Conservation (phyloP, 2,329 filamentous ascomycete species). For the Pyricularia sp. region DNA sequence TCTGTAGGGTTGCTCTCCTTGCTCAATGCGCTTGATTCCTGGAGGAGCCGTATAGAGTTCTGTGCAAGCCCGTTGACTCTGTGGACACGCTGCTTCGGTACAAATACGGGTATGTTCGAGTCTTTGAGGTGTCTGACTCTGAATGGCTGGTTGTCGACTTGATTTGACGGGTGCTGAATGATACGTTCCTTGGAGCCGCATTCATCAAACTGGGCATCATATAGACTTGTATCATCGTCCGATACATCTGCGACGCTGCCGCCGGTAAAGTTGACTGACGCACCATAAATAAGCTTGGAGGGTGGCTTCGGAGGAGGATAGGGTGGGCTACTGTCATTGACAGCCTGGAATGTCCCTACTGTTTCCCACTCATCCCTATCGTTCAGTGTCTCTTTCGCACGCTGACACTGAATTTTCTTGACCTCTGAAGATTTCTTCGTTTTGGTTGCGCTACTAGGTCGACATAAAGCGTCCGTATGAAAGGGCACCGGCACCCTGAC, state of each 20-base stretch:
- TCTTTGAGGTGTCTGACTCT: slow-evolving; percentile 10
- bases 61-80: slow-evolving; percentile 19
- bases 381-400: slow-evolving; percentile 7
- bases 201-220: slow-evolving; percentile 7
- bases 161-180: slow-evolving; percentile 11
- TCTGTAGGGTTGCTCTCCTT: background rate
- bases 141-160: slow-evolving; percentile 7
- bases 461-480: background rate
- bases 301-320: background rate
- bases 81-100: slow-evolving; percentile 16
- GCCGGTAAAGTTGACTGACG: slow-evolving; percentile 13
- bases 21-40: background rate
- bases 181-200: slow-evolving; percentile 16
- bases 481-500: background rate
- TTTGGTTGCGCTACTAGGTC: too few species aligned
- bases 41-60: slow-evolving; percentile 10
- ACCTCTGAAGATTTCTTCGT: background rate
- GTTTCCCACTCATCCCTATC: slow-evolving; percentile 27
- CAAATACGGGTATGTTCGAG: slow-evolving; percentile 15
- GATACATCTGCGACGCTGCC: slow-evolving; percentile 34
- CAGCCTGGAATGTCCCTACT: slow-evolving; percentile 16
- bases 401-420: background rate
- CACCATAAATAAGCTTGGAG: background rate
- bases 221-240: slow-evolving; percentile 15
- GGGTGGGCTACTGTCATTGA: slow-evolving; percentile 9